These are phyloP conservation scores for Stephania yunnanensis DNA, from an alignment of 164 flowering plant genomes.

Conservation along the genomic window DNA sequence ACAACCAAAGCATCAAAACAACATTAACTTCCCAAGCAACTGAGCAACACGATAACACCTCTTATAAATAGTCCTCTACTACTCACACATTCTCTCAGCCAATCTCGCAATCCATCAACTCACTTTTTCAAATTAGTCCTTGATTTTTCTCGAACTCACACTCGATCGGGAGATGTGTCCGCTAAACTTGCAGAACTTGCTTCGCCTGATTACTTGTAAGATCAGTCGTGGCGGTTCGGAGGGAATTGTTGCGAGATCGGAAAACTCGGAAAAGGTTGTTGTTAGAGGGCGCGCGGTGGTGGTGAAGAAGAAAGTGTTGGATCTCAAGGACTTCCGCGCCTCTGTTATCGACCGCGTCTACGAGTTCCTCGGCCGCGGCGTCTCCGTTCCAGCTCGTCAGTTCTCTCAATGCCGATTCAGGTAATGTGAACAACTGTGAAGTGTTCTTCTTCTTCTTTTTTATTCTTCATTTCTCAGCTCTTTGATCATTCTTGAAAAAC, in stretches of 20 bases:
- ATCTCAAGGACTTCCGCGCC: conserved; percentile 47
- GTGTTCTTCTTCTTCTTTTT: too few relatives aligned
- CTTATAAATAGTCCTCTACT: too few relatives aligned
- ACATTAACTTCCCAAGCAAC: too few relatives aligned
- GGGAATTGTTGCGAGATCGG: neutral
- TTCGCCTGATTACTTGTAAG: neutral
- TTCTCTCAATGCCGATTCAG: conserved; percentile 35
- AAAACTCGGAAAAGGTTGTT: conserved; percentile 11
- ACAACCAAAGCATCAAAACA: too few relatives aligned
- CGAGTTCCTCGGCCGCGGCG: conserved; percentile 42
- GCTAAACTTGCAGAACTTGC: neutral
- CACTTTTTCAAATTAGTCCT: too few relatives aligned
- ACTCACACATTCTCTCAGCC: too few relatives aligned
- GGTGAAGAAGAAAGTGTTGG: conserved; percentile 72
- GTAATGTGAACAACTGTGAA: conserved; percentile 12
- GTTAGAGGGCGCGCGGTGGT: conserved; percentile 55
- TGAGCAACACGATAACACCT: too few relatives aligned
- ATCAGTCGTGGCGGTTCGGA: neutral
- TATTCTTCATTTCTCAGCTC: too few relatives aligned
- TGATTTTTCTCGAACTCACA: neutral
- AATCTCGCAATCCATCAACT: too few relatives aligned
- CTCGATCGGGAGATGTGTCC: neutral
- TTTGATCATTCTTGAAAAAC: too few relatives aligned
- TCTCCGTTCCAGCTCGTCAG: conserved; percentile 63
- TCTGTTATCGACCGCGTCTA: conserved; percentile 41